Evolutionary conservation across 2,329 filamentous ascomycete genomes (phyloP), one percentile per base, ranked within the genome.

Genomic region (Rugonectria rugulosa): DNA sequence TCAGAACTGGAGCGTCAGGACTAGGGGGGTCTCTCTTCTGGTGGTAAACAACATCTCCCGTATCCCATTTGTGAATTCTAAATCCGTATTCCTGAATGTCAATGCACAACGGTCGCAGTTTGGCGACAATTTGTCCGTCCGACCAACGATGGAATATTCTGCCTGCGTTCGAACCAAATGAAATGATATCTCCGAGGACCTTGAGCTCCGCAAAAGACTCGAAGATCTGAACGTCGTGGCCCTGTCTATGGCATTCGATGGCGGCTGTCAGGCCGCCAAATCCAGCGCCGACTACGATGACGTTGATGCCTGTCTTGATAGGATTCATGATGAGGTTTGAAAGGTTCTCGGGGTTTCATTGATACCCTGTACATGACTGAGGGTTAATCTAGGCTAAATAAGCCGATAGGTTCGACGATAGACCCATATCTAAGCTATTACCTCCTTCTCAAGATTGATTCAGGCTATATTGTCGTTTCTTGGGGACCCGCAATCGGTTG

Each of bases 241-340:
- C 85, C 60, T 87, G 82, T 14, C 83, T 79, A 57, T 82, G 78
- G 64, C 84, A 86, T 70, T 88, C 85, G 57, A 88, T 85, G 36
- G 85, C 85, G 15, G 84, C 82, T 6, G 83, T 83, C 23, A 88
- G 75, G 14, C 85, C 85, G 31, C 83, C 85, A 56, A 88, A 87
- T 17, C 85, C 85, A 72, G 66, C 60, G 8, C 60, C 60, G 21
- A 58, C 54, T 49, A 50, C 32, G 26, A 37, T 41, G 9, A 52
- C 53, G n/a, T 52, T 56, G 31, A 64, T 55, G 4, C 51, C 53
- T 4, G 63, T 56, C 26, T 59, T 60, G 9, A 27, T 14, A 11
- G 37, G 5, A 2, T 53, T 15, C 63, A 65, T 65, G 26, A 5
- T 44, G 23, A 15, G 3, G 15, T 10, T 6, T 31, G 36, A 14